Conservation (phyloP, 1,139 yeast species). For the Pichiaceae sp. region DNA sequence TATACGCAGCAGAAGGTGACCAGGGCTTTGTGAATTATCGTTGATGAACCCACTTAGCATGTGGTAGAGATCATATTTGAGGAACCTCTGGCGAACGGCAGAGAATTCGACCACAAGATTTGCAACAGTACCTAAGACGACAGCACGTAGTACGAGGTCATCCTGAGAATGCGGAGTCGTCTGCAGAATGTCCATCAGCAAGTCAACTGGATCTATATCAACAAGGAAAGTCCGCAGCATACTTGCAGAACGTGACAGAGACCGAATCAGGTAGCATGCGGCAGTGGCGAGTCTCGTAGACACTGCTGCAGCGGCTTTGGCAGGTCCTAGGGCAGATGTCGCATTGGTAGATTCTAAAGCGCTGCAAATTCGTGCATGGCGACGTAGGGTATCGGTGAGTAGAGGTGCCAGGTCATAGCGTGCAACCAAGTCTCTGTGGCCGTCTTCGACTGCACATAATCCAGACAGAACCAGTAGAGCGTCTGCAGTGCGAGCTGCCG, state of each 20-base stretch:
- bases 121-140: constrained; percentile 63
- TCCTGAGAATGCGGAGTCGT: constrained; percentile 21
- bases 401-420: constrained; percentile 21
- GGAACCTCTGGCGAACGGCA: constrained; percentile 52
- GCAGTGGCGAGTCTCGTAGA: constrained; percentile 25
- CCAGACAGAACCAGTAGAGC: constrained; percentile 25
- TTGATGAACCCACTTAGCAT: constrained; percentile 33
- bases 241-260: constrained; percentile 68
- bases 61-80: constrained; percentile 47
- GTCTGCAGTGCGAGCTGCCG: constrained; percentile 23
- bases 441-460: constrained; percentile 25
- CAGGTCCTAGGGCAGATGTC: constrained; percentile 5
- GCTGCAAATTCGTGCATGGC: constrained; percentile 18
- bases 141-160: constrained; percentile 43
- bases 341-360: constrained; percentile 7
- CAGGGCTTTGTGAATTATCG: constrained; percentile 14
- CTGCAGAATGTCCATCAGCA: constrained; percentile 31
- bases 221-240: constrained; percentile 62
- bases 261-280: constrained; percentile 53
- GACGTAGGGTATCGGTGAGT: constrained; percentile 21
- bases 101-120: constrained; percentile 77
- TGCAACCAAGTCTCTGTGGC: constrained; percentile 23
- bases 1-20: constrained; percentile 23
- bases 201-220: constrained; percentile 44
- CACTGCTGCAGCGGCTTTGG: constrained; percentile 24